These are phyloP conservation scores for Halophytophthora batemanensis DNA, from an alignment of 352 stramenopile species.

Conservation along the genomic window DNA sequence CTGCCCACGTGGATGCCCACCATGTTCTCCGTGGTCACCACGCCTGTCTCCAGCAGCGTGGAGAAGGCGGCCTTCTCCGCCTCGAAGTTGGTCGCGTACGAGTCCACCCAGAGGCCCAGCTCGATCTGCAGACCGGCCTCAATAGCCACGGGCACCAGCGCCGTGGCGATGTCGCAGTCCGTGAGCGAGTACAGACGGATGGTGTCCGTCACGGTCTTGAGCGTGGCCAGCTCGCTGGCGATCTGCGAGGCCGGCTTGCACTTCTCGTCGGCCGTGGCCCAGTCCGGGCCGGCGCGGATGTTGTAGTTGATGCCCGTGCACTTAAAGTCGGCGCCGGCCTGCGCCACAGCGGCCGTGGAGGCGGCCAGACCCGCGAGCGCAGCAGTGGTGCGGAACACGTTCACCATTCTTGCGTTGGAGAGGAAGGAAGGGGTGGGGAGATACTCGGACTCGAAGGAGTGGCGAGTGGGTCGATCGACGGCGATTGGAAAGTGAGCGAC, in stretches of 20 bases:
- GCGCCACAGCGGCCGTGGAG: constrained; percentile 18
- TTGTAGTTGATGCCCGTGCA: constrained; percentile 74
- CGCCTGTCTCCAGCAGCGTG: constrained; percentile 34
- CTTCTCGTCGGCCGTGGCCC: constrained; percentile 37
- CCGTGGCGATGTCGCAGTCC: constrained; percentile 44
- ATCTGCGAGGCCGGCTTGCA: constrained; percentile 57
- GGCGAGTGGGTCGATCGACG: constrained; percentile 11
- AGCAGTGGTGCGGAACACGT: constrained; percentile 25
- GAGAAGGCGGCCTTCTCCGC: constrained; percentile 44
- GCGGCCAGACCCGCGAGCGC: constrained; percentile 21
- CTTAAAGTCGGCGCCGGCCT: constrained; percentile 33
- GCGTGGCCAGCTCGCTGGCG: constrained; percentile 36
- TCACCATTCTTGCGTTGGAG: constrained; percentile 25
- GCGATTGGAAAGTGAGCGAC: constrained; percentile 24
- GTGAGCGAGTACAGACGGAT: constrained; percentile 53
- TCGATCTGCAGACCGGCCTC: constrained; percentile 43
- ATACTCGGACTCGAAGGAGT: constrained; percentile 22
- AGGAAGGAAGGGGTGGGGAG: neutral
- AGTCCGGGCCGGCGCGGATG: constrained; percentile 56
- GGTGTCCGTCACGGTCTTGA: constrained; percentile 45
- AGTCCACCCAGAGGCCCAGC: constrained; percentile 56
- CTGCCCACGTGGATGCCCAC: constrained; percentile 65
- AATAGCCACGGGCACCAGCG: constrained; percentile 38
- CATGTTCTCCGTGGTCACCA: constrained; percentile 39
- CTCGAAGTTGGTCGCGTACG: constrained; percentile 29